These are phyloP conservation scores for Calonectria pteridis DNA, from an alignment of 2,329 filamentous ascomycete species.

Conservation along the genomic window DNA sequence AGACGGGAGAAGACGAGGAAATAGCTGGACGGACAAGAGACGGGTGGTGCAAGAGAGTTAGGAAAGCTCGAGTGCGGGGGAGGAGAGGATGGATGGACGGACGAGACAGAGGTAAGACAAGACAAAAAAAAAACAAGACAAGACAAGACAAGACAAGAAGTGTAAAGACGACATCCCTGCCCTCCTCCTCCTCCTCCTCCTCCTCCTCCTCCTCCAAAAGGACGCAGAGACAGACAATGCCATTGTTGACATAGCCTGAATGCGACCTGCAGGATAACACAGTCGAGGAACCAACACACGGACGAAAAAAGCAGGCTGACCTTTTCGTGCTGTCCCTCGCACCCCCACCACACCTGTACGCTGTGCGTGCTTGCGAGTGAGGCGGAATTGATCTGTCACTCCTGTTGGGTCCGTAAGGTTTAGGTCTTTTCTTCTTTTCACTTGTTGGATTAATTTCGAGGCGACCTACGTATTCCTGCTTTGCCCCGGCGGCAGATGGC, in stretches of 20 bases:
- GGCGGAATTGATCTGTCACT: conserved; percentile 22
- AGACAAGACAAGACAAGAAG: neutral
- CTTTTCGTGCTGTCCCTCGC: neutral
- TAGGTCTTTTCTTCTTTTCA: neutral
- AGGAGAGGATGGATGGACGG: too few relatives aligned
- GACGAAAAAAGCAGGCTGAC: neutral
- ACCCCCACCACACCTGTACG: conserved; percentile 5
- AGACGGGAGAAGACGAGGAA: neutral
- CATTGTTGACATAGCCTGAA: conserved; percentile 10
- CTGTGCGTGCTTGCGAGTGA: conserved; percentile 12
- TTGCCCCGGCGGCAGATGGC: neutral
- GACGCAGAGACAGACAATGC: conserved; percentile 1
- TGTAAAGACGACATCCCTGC: conserved; percentile 3
- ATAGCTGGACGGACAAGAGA: neutral
- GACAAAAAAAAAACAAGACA: neutral
- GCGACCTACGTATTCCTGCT: neutral
- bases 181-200: too few relatives aligned
- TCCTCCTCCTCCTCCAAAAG: neutral
- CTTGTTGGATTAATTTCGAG: neutral
- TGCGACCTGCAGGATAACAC: conserved; percentile 2
- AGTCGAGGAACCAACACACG: conserved; percentile 15
- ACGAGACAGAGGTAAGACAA: neutral
- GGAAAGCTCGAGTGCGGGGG: neutral
- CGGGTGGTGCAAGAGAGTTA: neutral
- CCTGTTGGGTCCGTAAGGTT: conserved; percentile 7